A percentile compares a stretch with the other conserved stretches of the same genome.
Evolutionary conservation across 2,329 filamentous ascomycete species (phyloP).

Genomic region (Colletotrichum spinosum): DNA sequence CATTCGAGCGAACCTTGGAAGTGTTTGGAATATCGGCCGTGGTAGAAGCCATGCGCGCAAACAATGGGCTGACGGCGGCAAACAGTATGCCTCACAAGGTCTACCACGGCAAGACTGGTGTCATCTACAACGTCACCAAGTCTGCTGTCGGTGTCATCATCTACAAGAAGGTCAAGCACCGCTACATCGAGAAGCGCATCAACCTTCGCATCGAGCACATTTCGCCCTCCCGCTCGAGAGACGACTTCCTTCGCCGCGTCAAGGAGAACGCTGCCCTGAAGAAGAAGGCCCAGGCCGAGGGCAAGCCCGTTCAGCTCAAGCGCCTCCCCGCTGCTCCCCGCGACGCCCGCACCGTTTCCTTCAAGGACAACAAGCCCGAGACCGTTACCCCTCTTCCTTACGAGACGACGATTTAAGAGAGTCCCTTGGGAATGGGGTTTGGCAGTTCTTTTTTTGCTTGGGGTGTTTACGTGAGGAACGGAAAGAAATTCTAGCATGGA

Average conservation of each 20-base stretch:
- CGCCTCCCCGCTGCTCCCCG: slow-evolving; percentile 85
- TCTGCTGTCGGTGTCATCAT: slow-evolving; percentile 97
- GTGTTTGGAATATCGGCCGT: not conserved
- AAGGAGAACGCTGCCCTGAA: slow-evolving; percentile 95
- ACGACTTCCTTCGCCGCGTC: slow-evolving; percentile 96
- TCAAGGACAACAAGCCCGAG: slow-evolving; percentile 88
- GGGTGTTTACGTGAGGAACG: slow-evolving; percentile 41
- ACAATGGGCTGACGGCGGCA: slow-evolving; percentile 45
- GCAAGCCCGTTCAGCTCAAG: slow-evolving; percentile 92
- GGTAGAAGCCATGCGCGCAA: not conserved
- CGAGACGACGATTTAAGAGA: slow-evolving; percentile 94
- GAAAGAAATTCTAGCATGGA: slow-evolving; percentile 40
- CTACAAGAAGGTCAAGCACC: slow-evolving; percentile 99
- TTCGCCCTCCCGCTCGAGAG: slow-evolving; percentile 90
- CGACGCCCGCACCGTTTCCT: slow-evolving; percentile 81
- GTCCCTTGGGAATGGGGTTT: slow-evolving; percentile 33
- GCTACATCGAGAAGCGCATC: slow-evolving; percentile 99
- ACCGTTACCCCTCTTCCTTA: slow-evolving; percentile 92
- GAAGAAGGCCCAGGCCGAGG: slow-evolving; percentile 91
- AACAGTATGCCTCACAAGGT: slow-evolving; percentile 97
- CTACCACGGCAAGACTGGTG: slow-evolving; percentile 99
- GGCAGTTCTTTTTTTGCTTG: slow-evolving; percentile 40
- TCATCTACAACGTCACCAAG: slow-evolving; percentile 99
- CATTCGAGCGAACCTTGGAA: slow-evolving; percentile 11
- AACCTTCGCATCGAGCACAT: slow-evolving; percentile 99